A percentile compares a stretch with the other conserved stretches of the same genome.
Evolutionary conservation across 768 basidiomycete species (phyloP).

Genomic region (Coprinopsis cinerea): DNA sequence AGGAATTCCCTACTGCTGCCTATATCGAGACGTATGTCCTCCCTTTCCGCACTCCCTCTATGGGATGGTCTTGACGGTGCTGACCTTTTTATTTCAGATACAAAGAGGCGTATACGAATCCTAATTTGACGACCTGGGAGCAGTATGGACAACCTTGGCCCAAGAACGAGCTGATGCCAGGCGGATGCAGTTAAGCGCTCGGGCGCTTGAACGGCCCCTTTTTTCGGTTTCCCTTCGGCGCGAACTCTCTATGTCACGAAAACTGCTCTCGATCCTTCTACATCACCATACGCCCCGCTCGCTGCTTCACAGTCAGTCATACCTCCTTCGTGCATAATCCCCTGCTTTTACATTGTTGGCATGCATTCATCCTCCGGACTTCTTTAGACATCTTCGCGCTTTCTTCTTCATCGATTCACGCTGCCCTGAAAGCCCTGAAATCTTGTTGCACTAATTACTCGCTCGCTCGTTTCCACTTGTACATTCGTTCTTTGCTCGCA

Average conservation of each 20-base stretch:
- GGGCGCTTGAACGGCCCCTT: neutral
- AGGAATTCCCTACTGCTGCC: constrained; percentile 55
- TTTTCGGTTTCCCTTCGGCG: neutral
- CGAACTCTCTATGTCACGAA: neutral
- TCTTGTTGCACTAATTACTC: too few species aligned
- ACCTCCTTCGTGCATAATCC: too few species aligned
- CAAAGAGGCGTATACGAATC: constrained; percentile 58
- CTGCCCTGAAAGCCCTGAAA: too few species aligned
- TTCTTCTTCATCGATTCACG: too few species aligned
- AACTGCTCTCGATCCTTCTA: too few species aligned
- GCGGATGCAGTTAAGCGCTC: neutral
- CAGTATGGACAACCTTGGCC: constrained; percentile 47
- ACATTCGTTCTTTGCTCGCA: too few species aligned
- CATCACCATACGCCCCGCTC: too few species aligned
- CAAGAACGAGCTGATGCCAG: constrained; percentile 37
- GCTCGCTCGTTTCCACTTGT: too few species aligned
- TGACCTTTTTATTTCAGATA: constrained; percentile 32
- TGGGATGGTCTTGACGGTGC: constrained; percentile 11
- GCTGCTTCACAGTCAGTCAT: too few species aligned
- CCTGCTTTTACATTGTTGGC: too few species aligned
- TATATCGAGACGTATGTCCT: constrained; percentile 60
- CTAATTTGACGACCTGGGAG: constrained; percentile 41
- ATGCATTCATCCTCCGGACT: too few species aligned
- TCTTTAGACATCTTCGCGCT: too few species aligned
- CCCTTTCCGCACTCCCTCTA: neutral